Conservation (phyloP, 2,329 filamentous ascomycete species). For the Polychaeton citri region DNA sequence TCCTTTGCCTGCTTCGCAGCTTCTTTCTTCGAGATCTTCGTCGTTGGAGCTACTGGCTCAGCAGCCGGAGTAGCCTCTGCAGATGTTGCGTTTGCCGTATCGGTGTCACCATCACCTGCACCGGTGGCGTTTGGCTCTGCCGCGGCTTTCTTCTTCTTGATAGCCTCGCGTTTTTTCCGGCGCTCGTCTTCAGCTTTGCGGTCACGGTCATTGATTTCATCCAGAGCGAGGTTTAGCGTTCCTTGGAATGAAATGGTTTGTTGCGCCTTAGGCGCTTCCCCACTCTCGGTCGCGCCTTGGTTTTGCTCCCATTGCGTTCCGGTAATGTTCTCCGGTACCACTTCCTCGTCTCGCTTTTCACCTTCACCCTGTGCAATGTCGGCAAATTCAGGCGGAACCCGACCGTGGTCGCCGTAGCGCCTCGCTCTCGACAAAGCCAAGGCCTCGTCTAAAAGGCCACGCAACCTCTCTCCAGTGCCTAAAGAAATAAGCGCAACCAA, state of each 20-base stretch:
- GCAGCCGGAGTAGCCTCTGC: constrained; percentile 18
- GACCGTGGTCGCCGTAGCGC: constrained; percentile 65
- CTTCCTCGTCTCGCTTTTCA: constrained; percentile 19
- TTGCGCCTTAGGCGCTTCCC: constrained; percentile 17
- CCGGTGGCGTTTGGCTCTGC: constrained; percentile 7
- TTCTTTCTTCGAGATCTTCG: constrained; percentile 80
- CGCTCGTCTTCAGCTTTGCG: constrained; percentile 58
- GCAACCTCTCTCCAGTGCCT: constrained; percentile 65
- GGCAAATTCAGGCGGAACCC: constrained; percentile 62
- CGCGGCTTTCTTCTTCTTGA: constrained; percentile 17
- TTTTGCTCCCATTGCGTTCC: constrained; percentile 19
- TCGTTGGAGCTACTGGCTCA: constrained; percentile 26
- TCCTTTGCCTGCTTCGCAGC: constrained; percentile 63
- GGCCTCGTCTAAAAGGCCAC: constrained; percentile 65
- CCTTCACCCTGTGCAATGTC: constrained; percentile 50
- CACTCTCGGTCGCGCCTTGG: constrained; percentile 3
- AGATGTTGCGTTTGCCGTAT: constrained; percentile 10
- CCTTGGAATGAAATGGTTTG: constrained; percentile 33
- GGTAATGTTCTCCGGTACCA: constrained; percentile 23
- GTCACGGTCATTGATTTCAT: constrained; percentile 52
- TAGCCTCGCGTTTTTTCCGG: constrained; percentile 30
- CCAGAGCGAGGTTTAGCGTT: constrained; percentile 38
- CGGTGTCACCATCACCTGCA: constrained; percentile 7
- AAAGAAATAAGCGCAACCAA: constrained; percentile 73
- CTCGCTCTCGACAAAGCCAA: constrained; percentile 56